phyloP scores from a whole-genome alignment of 164 flowering plant species.

The Platanus orientalis region DNA sequence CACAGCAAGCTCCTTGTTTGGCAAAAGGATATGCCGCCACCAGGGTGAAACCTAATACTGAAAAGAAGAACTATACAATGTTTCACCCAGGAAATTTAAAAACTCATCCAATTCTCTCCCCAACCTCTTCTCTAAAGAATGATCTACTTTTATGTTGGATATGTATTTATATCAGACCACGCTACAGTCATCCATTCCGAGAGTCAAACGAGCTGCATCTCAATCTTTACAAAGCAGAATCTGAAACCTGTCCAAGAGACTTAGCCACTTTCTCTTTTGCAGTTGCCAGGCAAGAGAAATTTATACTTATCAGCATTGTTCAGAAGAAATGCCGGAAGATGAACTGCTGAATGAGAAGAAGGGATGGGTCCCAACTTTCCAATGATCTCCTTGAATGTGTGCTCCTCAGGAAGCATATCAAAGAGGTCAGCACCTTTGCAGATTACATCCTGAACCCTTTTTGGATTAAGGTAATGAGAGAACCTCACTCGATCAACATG shows the following conservation, averaged over 20 bases:
- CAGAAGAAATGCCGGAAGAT: conserved; percentile 67
- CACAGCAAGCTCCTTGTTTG: conserved; percentile 17
- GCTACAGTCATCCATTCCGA: conserved; percentile 8
- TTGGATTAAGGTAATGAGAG: conserved; percentile 59
- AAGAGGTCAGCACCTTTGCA: conserved; percentile 75
- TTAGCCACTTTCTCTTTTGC: conserved; percentile 64
- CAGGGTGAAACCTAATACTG: conserved; percentile 17
- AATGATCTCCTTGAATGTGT: conserved; percentile 79
- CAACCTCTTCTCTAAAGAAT: conserved; percentile 22
- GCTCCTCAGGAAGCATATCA: conserved; percentile 95
- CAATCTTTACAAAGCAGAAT: conserved; percentile 3
- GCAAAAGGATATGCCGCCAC: conserved; percentile 13
- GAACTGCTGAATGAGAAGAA: conserved; percentile 75
- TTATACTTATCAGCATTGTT: conserved; percentile 65
- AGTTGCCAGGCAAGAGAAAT: conserved; percentile 83
- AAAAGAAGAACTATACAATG: conserved; percentile 23
- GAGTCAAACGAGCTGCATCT: conserved; percentile 5
- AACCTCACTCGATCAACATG: conserved; percentile 78
- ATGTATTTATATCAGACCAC: conserved; percentile 13
- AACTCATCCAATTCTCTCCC: conserved; percentile 13
- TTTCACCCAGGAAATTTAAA: conserved; percentile 19
- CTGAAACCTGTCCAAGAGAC: conserved; percentile 2
- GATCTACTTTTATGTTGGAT: conserved; percentile 20
- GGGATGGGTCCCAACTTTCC: conserved; percentile 84
- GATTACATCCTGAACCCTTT: conserved; percentile 69